phyloP scores from a whole-genome alignment of 2,329 filamentous ascomycete species.

The Aspergillus fumigatus region DNA sequence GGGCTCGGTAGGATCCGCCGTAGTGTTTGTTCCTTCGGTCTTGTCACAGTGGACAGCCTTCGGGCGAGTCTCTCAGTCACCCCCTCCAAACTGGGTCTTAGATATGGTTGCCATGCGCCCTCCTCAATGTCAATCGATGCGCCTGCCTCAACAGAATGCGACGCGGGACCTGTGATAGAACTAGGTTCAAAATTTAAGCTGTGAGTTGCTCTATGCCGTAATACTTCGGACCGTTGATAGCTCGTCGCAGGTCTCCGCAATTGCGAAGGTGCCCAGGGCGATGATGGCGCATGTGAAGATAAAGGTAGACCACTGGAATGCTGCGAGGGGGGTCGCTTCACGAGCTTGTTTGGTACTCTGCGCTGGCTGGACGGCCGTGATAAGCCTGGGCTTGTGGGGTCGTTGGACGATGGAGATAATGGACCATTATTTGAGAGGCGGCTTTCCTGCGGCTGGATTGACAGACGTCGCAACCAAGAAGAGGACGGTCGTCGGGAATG shows the following conservation, averaged over 20 bases:
- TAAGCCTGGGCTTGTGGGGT: constrained; percentile 50
- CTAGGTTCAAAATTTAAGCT: constrained; percentile 25
- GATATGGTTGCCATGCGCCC: constrained; percentile 37
- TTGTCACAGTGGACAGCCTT: constrained; percentile 36
- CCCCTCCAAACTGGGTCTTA: constrained; percentile 25
- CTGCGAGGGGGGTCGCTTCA: constrained; percentile 57
- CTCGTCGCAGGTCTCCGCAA: constrained; percentile 59
- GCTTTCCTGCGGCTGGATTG: constrained; percentile 44
- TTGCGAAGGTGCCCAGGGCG: constrained; percentile 44
- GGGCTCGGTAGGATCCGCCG: constrained; percentile 43
- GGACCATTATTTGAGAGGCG: constrained; percentile 47
- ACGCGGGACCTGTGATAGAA: constrained; percentile 10
- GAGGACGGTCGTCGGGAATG: constrained; percentile 39
- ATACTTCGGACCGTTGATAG: constrained; percentile 55
- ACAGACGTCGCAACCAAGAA: constrained; percentile 56
- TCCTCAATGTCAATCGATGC: constrained; percentile 11
- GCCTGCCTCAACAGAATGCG: not conserved
- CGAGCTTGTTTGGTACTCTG: constrained; percentile 54
- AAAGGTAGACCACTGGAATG: constrained; percentile 41
- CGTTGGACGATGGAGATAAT: constrained; percentile 50
- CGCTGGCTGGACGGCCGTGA: constrained; percentile 25
- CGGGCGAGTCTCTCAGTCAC: constrained; percentile 33
- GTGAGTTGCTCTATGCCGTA: constrained; percentile 42
- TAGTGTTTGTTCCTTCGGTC: constrained; percentile 31
- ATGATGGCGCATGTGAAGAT: constrained; percentile 21